Conservation (phyloP, 2,329 filamentous ascomycete species). For the Colletotrichum chlorophyti region DNA sequence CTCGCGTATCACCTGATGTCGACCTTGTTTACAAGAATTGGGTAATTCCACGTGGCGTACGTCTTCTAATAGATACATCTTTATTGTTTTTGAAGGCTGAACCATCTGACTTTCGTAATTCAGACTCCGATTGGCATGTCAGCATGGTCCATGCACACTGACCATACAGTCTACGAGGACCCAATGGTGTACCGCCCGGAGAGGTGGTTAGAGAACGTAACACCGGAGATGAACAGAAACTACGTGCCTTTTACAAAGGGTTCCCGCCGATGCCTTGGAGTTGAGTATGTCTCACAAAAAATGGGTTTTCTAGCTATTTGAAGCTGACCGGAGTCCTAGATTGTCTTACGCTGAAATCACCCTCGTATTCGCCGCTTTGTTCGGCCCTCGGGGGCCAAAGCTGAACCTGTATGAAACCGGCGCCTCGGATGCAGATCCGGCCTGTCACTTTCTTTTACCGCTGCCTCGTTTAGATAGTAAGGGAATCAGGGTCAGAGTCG, state of each 20-base stretch:
- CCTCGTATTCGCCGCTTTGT: neutral
- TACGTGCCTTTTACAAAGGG: constrained; percentile 2
- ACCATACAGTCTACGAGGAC: constrained; percentile 32
- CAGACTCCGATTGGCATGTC: constrained; percentile 46
- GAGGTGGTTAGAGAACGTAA: constrained; percentile 32
- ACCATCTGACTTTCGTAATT: constrained; percentile 36
- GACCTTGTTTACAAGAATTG: constrained; percentile 37
- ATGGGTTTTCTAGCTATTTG: neutral
- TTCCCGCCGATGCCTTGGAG: neutral
- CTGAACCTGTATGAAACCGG: neutral
- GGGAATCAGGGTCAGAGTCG: neutral
- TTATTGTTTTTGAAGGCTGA: constrained; percentile 25
- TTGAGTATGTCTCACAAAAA: neutral
- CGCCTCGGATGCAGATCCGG: neutral
- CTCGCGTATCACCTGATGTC: constrained; percentile 41
- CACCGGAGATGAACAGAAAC: neutral
- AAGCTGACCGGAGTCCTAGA: neutral
- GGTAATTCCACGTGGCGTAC: constrained; percentile 37
- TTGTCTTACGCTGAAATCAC: neutral
- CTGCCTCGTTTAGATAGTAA: neutral
- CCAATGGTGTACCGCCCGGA: constrained; percentile 36
- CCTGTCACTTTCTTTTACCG: neutral
- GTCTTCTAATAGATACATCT: neutral
- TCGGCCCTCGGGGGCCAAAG: neutral
- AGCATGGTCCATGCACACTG: constrained; percentile 34